Percentiles rank a stretch among this genome's conserved stretches.
Conservation (phyloP, 2,329 filamentous ascomycete species). For the Colletotrichum ledebouriae region DNA sequence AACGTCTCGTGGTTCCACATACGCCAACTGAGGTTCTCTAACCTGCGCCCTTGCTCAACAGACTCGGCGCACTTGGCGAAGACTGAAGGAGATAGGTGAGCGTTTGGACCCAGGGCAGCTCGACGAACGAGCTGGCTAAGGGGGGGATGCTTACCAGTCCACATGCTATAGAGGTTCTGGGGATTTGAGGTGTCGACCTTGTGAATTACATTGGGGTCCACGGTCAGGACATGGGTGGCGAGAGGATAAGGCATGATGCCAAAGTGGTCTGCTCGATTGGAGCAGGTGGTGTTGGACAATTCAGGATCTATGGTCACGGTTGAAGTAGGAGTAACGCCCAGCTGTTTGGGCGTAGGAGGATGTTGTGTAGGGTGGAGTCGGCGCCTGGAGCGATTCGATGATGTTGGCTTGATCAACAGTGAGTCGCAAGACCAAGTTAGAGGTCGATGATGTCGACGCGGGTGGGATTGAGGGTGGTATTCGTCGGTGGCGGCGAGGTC, state of each 20-base stretch:
- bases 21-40: slow-evolving; percentile 97
- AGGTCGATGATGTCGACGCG: slow-evolving; percentile 26
- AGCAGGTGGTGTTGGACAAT: slow-evolving; percentile 47
- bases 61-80: slow-evolving; percentile 96
- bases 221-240: slow-evolving; percentile 87
- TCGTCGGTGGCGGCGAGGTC: slow-evolving; percentile 22
- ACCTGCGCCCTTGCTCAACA: slow-evolving; percentile 89
- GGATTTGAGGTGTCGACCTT: slow-evolving; percentile 94
- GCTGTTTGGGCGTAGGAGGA: background rate
- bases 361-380: slow-evolving; percentile 22
- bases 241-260: slow-evolving; percentile 84
- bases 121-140: background rate
- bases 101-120: slow-evolving; percentile 46
- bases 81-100: slow-evolving; percentile 64
- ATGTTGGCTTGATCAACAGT: slow-evolving; percentile 7
- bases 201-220: slow-evolving; percentile 92
- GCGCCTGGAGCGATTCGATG: slow-evolving; percentile 32
- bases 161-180: slow-evolving; percentile 95
- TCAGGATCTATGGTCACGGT: slow-evolving; percentile 45
- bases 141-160: slow-evolving; percentile 79
- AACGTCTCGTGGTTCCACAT: slow-evolving; percentile 95
- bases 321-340: slow-evolving; percentile 43
- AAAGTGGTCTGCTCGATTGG: slow-evolving; percentile 53
- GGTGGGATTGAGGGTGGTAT: background rate
- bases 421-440: slow-evolving; percentile 6